phyloP scores from a whole-genome alignment of 805 yeast genomes.

The Metschnikowia lochheadii region DNA sequence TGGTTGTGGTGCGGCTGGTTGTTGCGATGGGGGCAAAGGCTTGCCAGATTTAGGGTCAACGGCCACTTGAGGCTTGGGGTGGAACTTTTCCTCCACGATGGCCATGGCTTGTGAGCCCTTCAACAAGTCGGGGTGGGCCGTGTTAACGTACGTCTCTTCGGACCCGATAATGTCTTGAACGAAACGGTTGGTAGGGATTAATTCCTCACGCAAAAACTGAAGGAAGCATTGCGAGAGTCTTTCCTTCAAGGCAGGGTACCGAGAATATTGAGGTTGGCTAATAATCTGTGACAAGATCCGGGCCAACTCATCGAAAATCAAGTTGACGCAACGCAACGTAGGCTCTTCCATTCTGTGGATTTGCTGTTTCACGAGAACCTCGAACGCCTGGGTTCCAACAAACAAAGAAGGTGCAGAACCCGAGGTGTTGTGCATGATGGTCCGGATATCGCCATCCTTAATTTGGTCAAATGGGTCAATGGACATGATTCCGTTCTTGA shows the following conservation, averaged over 20 bases:
- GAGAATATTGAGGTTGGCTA: slow-evolving; percentile 72
- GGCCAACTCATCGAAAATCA: slow-evolving; percentile 91
- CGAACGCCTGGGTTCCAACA: slow-evolving; percentile 97
- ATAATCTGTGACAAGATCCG: slow-evolving; percentile 83
- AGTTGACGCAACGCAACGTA: slow-evolving; percentile 76
- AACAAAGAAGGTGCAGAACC: slow-evolving; percentile 94
- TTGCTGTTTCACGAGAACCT: slow-evolving; percentile 73
- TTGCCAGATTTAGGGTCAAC: slow-evolving; percentile 91
- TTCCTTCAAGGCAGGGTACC: slow-evolving; percentile 90
- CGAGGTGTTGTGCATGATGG: slow-evolving; percentile 93
- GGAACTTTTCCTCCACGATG: slow-evolving; percentile 83
- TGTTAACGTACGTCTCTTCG: slow-evolving; percentile 92
- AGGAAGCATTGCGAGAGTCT: slow-evolving; percentile 77
- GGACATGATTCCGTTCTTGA: slow-evolving; percentile 85
- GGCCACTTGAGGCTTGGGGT: slow-evolving; percentile 66
- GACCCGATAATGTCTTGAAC: slow-evolving; percentile 78
- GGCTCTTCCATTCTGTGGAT: slow-evolving; percentile 95
- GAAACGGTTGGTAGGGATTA: slow-evolving; percentile 80
- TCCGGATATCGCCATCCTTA: slow-evolving; percentile 91
- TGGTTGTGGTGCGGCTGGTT: slow-evolving; percentile 25
- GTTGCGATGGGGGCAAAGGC: slow-evolving; percentile 51
- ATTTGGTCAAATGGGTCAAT: slow-evolving; percentile 96
- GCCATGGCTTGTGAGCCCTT: slow-evolving; percentile 95
- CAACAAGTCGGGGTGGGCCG: slow-evolving; percentile 95
- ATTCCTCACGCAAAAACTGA: slow-evolving; percentile 71